phyloP scores from a whole-genome alignment of 441 rosid species.

The Adansonia madagascariensis region DNA sequence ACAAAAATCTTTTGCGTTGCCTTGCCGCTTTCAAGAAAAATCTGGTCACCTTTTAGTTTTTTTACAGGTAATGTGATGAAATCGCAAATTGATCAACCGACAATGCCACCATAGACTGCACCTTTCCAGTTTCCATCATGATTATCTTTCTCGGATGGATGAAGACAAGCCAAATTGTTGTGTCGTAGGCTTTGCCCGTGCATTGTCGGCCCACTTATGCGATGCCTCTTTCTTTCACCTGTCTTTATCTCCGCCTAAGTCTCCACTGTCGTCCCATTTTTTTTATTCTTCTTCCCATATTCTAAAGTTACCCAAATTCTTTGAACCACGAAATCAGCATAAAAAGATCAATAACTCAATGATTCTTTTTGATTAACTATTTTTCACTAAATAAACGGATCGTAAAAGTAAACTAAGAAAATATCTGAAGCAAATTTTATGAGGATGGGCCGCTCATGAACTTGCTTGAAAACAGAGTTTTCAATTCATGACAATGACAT shows the following conservation, averaged over 20 bases:
- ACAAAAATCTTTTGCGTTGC: too few relatives aligned
- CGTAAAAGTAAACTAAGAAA: background rate
- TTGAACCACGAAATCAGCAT: constrained; percentile 2
- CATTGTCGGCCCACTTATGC: background rate
- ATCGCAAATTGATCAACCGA: background rate
- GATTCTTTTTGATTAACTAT: background rate
- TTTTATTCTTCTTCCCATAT: background rate
- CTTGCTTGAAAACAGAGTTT: background rate
- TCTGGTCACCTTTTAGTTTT: background rate
- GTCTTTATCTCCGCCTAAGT: background rate
- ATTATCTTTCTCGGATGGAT: background rate
- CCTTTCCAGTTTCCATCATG: background rate
- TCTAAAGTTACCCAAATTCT: constrained; percentile 2
- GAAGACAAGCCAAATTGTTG: background rate
- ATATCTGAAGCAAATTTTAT: background rate
- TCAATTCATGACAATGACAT: background rate
- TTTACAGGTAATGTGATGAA: background rate
- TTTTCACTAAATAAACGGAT: background rate
- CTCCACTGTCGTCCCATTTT: background rate
- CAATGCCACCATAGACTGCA: background rate
- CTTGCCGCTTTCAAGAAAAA: too few relatives aligned
- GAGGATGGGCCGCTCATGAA: background rate
- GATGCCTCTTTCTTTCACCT: background rate
- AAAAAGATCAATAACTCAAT: background rate
- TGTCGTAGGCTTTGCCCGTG: background rate